Evolutionary conservation across 441 rosid species (phyloP), one percentile per base, ranked within the genome.

Genomic region (Populus hybrid): DNA sequence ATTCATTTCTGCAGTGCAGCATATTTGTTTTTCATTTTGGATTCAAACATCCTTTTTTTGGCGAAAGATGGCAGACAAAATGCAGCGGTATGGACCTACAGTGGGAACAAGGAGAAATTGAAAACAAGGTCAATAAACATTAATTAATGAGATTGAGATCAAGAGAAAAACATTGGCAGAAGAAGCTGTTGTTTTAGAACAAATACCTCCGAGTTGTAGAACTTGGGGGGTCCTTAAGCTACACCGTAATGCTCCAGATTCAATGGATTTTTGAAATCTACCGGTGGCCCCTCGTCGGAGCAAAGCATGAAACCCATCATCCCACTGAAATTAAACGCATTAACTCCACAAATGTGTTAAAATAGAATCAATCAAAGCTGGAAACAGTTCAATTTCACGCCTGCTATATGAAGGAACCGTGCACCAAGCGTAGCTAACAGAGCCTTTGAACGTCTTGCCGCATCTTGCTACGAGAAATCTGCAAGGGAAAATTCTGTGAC

Each of bases 271-370:
- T 82, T 88, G 89, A 93, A 91, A 81, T 93, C 91, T 23, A 93
- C 93, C 4, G 81, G 46, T 67, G 90, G 92, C 38, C 98, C 98
- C 79, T 87, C 93, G 0, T 86, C 89, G 16, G 98, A 87, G 81
- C 98, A 93, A 36, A 93, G 94, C 92, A 93, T 84, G 88, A 88
- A 91, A 67, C 98, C 95, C 28, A 90, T 91, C 67, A 89, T 91
- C 35, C 98, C 98, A 79, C 94, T 90, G 90, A 74, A 79, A 77
- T 10, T 21, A 77, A 34, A 66, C 34, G 21, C 11, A 75, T 50
- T 21, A 73, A 42, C 20, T 46, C 40, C 69, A 26, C 9, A 10
- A 32, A 23, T 42, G 40, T 28, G 34, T 12, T 8, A 24, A 24
- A 11, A 20, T 34, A 34, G 35, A 34, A 34, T 34, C 35, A 34